Evolutionary conservation across 352 stramenopile genomes (phyloP), one percentile per base, ranked within the genome.

Genomic region (Pythium rishiriense): DNA sequence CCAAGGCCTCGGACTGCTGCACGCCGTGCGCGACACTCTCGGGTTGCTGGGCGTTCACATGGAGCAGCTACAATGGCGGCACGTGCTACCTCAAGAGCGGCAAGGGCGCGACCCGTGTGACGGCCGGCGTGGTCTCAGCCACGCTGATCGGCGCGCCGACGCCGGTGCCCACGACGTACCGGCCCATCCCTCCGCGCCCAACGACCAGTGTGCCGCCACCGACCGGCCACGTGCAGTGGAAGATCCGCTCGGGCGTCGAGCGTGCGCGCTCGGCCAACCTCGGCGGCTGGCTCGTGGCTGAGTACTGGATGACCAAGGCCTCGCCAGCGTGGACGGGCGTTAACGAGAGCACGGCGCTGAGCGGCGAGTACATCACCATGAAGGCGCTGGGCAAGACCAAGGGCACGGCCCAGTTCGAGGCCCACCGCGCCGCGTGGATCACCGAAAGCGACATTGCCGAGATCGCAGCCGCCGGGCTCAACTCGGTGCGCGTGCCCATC

Each of bases 271-370:
- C 39, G 10, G 69, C 72, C 9, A 77, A 77, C 64, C 62, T 77
- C 21, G 73, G 73, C 14, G 76, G 63, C 39, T 70, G 63, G 63
- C 63, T 70, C 48, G 56, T 70, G 41, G 39, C 8, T 21, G 63
- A 70, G 81, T 61, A 74, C 46, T 90, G 79, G 66, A 90, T 93
- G 69, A 81, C 74, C 10, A 70, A 70, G 22, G 67, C 66, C 5
- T 80, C 75, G 11, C 79, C 74, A 10, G 74, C 88, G 65, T 90
- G 93, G 74, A 79, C 69, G 48, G 83, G 82, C n/a, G 43, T 78
- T 3, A 25, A 28, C 11, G 35, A 17, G 6, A n/a, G 8, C 17
- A 43, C 25, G 17, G 39, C 29, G 28, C 17, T 17, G 29, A 10
- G 12, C 17, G 49, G 49, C 21, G 49, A 56, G 49, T 56, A 29